phyloP scores from a whole-genome alignment of 176 grass and related monocot genomes.

The Lolium rigidum region DNA sequence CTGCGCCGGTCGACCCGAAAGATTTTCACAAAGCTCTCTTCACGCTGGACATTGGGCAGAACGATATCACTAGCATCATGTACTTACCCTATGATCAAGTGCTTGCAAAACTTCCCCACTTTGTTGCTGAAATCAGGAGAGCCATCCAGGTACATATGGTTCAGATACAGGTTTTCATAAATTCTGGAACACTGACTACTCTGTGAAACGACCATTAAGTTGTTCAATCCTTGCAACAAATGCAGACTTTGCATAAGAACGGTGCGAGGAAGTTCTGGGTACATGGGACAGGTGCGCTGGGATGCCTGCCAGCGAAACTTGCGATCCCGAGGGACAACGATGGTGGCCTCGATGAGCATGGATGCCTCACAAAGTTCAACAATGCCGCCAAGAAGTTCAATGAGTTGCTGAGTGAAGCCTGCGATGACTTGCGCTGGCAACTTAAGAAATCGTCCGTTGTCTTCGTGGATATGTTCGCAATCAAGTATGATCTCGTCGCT shows the following conservation, averaged over 20 bases:
- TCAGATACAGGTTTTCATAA: not conserved
- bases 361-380: slow-evolving; percentile 64
- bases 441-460: slow-evolving; percentile 62
- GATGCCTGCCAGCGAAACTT: slow-evolving; percentile 87
- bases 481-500: slow-evolving; percentile 87
- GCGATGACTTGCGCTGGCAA: slow-evolving; percentile 53
- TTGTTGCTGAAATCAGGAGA: slow-evolving; percentile 68
- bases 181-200: not conserved
- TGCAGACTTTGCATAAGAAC: slow-evolving; percentile 71
- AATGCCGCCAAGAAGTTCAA: slow-evolving; percentile 78
- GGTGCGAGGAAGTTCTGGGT: slow-evolving; percentile 82
- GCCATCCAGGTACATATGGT: slow-evolving; percentile 59
- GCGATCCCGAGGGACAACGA: slow-evolving; percentile 52
- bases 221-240: not conserved
- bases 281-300: slow-evolving; percentile 72
- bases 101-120: slow-evolving; percentile 58
- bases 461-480: slow-evolving; percentile 73
- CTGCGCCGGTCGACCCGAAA: slow-evolving; percentile 39
- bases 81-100: slow-evolving; percentile 56
- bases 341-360: slow-evolving; percentile 54
- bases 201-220: not conserved
- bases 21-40: slow-evolving; percentile 70
- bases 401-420: slow-evolving; percentile 49
- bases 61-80: slow-evolving; percentile 68
- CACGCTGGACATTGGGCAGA: slow-evolving; percentile 88